Evolutionary conservation across 1,284 basidiomycete species (phyloP).

Genomic region (Leucoagaricus sp.): DNA sequence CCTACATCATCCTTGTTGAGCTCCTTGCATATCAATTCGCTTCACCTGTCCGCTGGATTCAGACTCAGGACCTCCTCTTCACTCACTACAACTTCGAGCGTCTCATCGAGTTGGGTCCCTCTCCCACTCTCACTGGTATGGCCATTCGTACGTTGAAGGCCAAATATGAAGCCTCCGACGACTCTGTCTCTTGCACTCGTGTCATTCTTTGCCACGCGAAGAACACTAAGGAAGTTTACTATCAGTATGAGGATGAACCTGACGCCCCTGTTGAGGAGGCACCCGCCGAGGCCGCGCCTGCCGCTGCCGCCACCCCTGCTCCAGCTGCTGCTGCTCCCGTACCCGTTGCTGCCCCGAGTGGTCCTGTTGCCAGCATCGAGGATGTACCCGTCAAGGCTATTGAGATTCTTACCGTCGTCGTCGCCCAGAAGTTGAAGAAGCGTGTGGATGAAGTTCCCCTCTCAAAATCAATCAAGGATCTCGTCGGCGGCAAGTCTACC

Average conservation of each 20-base stretch:
- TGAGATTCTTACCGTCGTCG: constrained; percentile 87
- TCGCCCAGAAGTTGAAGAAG: constrained; percentile 99
- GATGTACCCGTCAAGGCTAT: constrained; percentile 92
- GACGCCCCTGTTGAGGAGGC: constrained; percentile 50
- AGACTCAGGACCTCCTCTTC: constrained; percentile 97
- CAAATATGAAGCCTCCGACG: constrained; percentile 92
- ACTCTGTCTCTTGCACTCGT: constrained; percentile 80
- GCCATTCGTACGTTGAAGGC: constrained; percentile 93
- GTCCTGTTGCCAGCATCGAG: constrained; percentile 75
- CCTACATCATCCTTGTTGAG: constrained; percentile 95
- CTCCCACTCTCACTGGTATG: constrained; percentile 96
- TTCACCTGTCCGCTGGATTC: constrained; percentile 97
- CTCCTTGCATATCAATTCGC: constrained; percentile 96
- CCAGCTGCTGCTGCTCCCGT: constrained; percentile 46
- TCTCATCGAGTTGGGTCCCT: constrained; percentile 94
- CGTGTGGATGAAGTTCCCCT: constrained; percentile 85
- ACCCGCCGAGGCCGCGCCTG: constrained; percentile 38
- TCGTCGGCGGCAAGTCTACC: constrained; percentile 98
- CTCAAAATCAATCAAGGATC: constrained; percentile 97
- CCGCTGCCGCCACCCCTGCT: constrained; percentile 43
- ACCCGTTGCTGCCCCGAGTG: constrained; percentile 49
- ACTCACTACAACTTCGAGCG: constrained; percentile 89
- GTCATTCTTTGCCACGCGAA: constrained; percentile 93
- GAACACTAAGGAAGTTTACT: constrained; percentile 96
- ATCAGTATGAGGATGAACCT: constrained; percentile 91